Percentiles rank a stretch among this genome's conserved stretches.
phyloP scores from a whole-genome alignment of 129 eudicot species.

The Mikania micrantha region DNA sequence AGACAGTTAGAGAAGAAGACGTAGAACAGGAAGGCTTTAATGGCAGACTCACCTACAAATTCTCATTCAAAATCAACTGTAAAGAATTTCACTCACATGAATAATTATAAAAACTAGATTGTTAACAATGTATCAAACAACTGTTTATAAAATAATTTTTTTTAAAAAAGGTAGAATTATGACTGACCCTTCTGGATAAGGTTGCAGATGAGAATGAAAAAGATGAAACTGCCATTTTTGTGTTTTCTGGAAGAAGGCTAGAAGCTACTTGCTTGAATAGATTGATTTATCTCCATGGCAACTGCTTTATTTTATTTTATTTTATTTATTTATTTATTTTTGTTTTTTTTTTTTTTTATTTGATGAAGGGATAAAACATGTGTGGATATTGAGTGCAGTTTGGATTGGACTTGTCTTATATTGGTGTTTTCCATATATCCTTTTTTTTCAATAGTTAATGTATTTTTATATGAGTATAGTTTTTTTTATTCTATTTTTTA shows the following conservation, averaged over 20 bases:
- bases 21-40: slow-evolving; percentile 26
- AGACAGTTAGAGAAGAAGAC: too few relatives aligned
- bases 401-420: slow-evolving; percentile 16
- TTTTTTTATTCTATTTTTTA: too few relatives aligned
- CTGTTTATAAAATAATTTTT: too few relatives aligned
- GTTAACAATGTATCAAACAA: not conserved
- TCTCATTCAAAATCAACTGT: not conserved
- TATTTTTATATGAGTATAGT: too few relatives aligned
- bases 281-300: slow-evolving; percentile 10
- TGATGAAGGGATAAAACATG: slow-evolving; percentile 21
- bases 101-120: not conserved
- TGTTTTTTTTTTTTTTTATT: not conserved
- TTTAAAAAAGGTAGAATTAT: not conserved
- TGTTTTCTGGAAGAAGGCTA: not conserved
- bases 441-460: too few relatives aligned
- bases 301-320: not conserved
- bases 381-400: slow-evolving; percentile 25
- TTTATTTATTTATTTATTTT: not conserved
- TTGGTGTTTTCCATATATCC: not conserved
- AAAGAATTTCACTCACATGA: not conserved
- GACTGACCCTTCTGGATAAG: slow-evolving; percentile 42
- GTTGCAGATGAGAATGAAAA: slow-evolving; percentile 43
- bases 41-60: slow-evolving; percentile 35
- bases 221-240: slow-evolving; percentile 63
- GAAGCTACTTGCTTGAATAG: not conserved